Evolutionary conservation across 441 rosid species (phyloP).

Genomic region (Gossypium gossypioides): DNA sequence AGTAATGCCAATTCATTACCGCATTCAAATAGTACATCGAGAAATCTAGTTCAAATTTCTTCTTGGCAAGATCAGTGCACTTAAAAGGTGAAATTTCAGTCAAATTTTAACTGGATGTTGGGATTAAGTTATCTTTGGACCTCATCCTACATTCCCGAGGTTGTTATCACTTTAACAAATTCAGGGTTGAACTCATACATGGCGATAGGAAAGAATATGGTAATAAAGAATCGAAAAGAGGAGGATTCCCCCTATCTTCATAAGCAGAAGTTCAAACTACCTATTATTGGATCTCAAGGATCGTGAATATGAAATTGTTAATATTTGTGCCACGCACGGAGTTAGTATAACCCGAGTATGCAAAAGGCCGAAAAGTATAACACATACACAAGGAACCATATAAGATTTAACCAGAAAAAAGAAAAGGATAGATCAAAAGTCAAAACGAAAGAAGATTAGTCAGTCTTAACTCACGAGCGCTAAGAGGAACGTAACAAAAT

Average conservation of each 20-base stretch:
- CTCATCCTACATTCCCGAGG: not conserved
- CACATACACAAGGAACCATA: not conserved
- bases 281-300: not conserved
- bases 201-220: not conserved
- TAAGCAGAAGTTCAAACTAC: not conserved
- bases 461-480: not conserved
- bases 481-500: constrained; percentile 7
- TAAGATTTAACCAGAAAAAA: not conserved
- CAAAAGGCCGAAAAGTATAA: not conserved
- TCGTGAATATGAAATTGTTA: not conserved
- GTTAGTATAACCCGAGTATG: not conserved
- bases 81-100: not conserved
- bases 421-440: not conserved
- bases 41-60: not conserved
- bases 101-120: not conserved
- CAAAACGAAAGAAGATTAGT: not conserved
- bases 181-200: not conserved
- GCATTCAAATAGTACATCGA: not conserved
- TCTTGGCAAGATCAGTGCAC: not conserved
- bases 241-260: not conserved
- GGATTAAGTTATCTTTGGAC: not conserved
- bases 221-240: not conserved
- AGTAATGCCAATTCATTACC: not conserved
- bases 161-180: not conserved
- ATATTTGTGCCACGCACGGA: not conserved